Evolutionary conservation across 306 rosid genomes (phyloP).

Genomic region (Cajanus cajan): DNA sequence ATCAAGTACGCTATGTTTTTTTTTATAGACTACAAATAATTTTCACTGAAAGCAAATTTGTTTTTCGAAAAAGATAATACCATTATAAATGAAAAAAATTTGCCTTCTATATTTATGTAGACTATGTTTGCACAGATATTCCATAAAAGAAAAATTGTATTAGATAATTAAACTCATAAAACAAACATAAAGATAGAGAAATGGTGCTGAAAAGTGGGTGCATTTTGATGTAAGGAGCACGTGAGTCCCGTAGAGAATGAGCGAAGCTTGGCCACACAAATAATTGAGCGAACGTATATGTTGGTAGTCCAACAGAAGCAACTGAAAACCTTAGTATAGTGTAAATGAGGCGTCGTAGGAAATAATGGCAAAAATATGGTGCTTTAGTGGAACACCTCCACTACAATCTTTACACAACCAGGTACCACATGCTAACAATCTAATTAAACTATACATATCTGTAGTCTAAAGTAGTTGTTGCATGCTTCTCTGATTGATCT

Average conservation of each 20-base stretch:
- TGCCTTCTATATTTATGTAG: too few relatives aligned
- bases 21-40: too few relatives aligned
- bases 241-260: background rate
- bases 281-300: background rate
- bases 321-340: background rate
- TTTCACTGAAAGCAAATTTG: too few relatives aligned
- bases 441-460: background rate
- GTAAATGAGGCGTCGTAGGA: background rate
- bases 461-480: too few relatives aligned
- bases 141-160: background rate
- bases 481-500: background rate
- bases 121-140: background rate
- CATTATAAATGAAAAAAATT: too few relatives aligned
- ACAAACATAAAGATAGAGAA: background rate
- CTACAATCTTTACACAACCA: background rate
- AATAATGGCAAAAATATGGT: slow-evolving; percentile 38
- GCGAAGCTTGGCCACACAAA: background rate
- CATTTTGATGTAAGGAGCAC: background rate
- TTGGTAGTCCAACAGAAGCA: background rate
- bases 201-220: background rate
- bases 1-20: too few relatives aligned
- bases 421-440: background rate
- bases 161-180: background rate
- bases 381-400: slow-evolving; percentile 8
- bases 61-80: too few relatives aligned